phyloP scores from a whole-genome alignment of 768 basidiomycete species.

The Kwoniella sp. region DNA sequence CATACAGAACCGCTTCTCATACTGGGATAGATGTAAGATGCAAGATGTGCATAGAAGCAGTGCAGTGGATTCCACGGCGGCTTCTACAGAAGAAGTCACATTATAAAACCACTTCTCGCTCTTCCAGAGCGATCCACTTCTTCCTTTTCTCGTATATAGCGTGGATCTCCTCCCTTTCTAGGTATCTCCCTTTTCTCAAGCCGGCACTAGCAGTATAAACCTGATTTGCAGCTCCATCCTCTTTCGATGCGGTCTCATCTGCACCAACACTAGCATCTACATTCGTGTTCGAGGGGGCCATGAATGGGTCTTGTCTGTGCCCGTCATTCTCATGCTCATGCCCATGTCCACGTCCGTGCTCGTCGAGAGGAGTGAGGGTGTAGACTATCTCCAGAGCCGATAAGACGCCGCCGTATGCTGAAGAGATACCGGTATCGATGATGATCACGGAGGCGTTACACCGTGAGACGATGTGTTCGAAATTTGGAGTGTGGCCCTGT shows the following conservation, averaged over 20 bases:
- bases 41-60: no score
- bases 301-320: slow-evolving; percentile 44
- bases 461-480: slow-evolving; percentile 79
- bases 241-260: neutral
- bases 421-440: slow-evolving; percentile 96
- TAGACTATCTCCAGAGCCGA: slow-evolving; percentile 88
- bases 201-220: neutral
- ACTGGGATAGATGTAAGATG: no score
- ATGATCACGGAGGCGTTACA: slow-evolving; percentile 92
- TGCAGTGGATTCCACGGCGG: no score
- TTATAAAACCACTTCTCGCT: slow-evolving; percentile 11
- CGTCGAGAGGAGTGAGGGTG: slow-evolving; percentile 67
- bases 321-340: slow-evolving; percentile 4
- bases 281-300: slow-evolving; percentile 5
- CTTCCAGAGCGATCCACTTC: slow-evolving; percentile 24
- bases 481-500: slow-evolving; percentile 90
- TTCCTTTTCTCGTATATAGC: slow-evolving; percentile 42
- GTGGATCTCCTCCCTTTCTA: slow-evolving; percentile 43
- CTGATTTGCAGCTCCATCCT: neutral
- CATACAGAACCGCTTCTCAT: no score
- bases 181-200: slow-evolving; percentile 29
- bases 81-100: no score
- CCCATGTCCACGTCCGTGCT: slow-evolving; percentile 6
- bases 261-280: neutral
- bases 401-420: slow-evolving; percentile 89